Conservation (phyloP, 495 filamentous ascomycete species). For the Darksidea phi region DNA sequence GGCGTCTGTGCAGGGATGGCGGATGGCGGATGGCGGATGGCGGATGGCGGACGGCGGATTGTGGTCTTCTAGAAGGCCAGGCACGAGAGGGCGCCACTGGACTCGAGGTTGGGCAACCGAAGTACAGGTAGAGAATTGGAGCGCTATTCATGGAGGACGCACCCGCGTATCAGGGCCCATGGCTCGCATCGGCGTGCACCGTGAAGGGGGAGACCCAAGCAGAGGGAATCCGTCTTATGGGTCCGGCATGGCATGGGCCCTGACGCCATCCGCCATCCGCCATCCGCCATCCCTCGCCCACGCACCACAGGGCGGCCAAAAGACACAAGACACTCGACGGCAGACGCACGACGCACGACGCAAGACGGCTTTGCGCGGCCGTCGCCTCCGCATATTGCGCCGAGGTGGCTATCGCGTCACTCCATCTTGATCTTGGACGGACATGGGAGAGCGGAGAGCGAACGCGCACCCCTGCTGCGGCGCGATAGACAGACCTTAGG, state of each 20-base stretch:
- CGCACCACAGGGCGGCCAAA: neutral
- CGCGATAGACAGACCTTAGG: neutral
- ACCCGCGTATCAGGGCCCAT: too few relatives aligned
- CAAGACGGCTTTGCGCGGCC: too few relatives aligned
- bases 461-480: neutral
- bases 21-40: too few relatives aligned
- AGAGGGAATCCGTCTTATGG: constrained; percentile 1
- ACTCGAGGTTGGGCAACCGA: neutral
- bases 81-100: neutral
- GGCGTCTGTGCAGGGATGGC: constrained; percentile 1
- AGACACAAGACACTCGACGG: neutral
- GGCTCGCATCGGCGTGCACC: neutral
- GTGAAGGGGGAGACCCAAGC: constrained; percentile 1
- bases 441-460: neutral
- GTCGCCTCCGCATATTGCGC: too few relatives aligned
- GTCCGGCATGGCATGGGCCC: constrained; percentile 4
- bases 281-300: neutral
- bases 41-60: too few relatives aligned
- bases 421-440: neutral
- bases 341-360: too few relatives aligned
- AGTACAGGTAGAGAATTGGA: too few relatives aligned
- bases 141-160: too few relatives aligned
- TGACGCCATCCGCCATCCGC: constrained; percentile 11
- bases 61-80: neutral
- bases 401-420: too few relatives aligned